These are phyloP conservation scores for Pontederia paniculata DNA, from an alignment of 176 grass and related monocot genomes.

Conservation along the genomic window DNA sequence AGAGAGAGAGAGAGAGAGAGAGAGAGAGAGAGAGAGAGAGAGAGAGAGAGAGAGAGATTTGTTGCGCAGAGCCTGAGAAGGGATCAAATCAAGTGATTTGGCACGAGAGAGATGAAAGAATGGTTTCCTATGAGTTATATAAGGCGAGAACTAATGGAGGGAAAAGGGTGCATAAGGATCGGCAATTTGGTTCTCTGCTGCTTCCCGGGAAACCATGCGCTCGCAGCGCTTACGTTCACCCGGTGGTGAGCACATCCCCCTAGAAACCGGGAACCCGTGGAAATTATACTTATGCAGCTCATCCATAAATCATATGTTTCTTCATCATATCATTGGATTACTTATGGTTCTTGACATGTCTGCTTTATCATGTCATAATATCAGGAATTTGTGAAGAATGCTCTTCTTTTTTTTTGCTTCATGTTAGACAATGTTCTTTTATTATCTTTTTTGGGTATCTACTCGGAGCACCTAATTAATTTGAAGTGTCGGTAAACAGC, in stretches of 20 bases:
- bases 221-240: background rate
- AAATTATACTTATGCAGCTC: background rate
- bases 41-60: background rate
- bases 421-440: no score
- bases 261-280: background rate
- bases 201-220: slow-evolving; percentile 1
- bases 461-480: no score
- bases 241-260: background rate
- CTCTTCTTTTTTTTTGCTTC: no score
- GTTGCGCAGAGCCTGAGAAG: no score
- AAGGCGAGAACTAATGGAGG: background rate
- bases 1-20: no score
- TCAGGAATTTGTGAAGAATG: no score
- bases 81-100: background rate
- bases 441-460: no score
- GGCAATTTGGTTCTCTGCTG: slow-evolving; percentile 2
- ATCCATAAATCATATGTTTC: background rate
- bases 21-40: background rate
- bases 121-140: background rate
- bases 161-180: background rate
- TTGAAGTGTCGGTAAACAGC: no score
- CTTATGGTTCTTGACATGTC: no score
- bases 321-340: background rate
- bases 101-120: background rate
- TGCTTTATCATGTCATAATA: no score